A percentile compares a stretch with the other conserved stretches of the same genome.
Evolutionary conservation across 768 basidiomycete species (phyloP).

Genomic region (Pisolithus microcarpus): DNA sequence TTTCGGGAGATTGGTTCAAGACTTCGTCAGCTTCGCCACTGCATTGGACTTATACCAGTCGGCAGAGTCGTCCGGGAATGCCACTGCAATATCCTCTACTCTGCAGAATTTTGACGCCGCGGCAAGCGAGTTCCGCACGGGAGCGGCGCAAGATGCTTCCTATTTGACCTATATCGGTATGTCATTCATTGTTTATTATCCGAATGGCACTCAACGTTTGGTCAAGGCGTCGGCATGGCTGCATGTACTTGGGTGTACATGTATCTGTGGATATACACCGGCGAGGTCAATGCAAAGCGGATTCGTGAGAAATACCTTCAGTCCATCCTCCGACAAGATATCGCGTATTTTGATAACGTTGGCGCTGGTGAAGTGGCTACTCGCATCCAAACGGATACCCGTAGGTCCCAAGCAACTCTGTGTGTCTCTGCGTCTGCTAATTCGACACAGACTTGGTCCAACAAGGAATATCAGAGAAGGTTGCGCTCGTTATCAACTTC

Average conservation of each 20-base stretch:
- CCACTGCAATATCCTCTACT: constrained; percentile 25
- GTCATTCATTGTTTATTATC: constrained; percentile 11
- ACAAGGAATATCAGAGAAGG: constrained; percentile 87
- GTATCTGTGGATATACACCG: constrained; percentile 63
- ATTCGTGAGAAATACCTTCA: constrained; percentile 78
- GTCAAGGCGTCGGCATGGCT: constrained; percentile 66
- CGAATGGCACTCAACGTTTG: constrained; percentile 3
- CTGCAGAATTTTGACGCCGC: constrained; percentile 25
- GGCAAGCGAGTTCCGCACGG: constrained; percentile 43
- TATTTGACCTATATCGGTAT: constrained; percentile 64
- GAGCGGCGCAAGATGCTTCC: constrained; percentile 41
- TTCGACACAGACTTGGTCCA: constrained; percentile 66
- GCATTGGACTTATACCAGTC: constrained; percentile 8
- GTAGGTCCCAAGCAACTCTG: constrained; percentile 33
- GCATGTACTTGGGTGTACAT: constrained; percentile 68
- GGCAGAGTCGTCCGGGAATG: constrained; percentile 11
- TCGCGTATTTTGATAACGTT: constrained; percentile 84
- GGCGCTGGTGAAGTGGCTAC: constrained; percentile 93
- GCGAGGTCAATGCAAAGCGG: constrained; percentile 76
- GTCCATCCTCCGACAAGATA: constrained; percentile 77
- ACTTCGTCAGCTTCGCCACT: constrained; percentile 55
- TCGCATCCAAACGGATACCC: constrained; percentile 83
- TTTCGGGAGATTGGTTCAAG: constrained; percentile 74
- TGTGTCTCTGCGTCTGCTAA: background rate
- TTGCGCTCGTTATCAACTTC: constrained; percentile 62